These are phyloP conservation scores for Paramecium octaurelia DNA, from an alignment of 73 alveolate species.

Conservation along the genomic window DNA sequence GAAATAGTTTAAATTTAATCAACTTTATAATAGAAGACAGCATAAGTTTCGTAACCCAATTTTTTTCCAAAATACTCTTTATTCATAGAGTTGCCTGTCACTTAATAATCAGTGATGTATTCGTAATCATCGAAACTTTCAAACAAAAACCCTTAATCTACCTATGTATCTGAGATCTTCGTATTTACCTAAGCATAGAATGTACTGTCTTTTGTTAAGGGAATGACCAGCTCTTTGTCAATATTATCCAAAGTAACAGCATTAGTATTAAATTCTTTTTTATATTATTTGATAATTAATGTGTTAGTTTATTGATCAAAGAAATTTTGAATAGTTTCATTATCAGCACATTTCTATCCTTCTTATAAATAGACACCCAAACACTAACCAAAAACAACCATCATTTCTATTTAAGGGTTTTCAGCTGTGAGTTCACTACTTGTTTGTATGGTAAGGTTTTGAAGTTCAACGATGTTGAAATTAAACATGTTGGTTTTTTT, in stretches of 20 bases:
- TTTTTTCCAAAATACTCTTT: not conserved
- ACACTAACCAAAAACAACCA: not conserved
- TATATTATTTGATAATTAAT: not conserved
- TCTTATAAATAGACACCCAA: not conserved
- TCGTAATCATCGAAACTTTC: not conserved
- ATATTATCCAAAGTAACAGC: not conserved
- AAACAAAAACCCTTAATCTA: not conserved
- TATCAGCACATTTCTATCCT: slow-evolving; percentile 1
- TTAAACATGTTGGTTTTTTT: not conserved
- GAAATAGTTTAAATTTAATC: not conserved
- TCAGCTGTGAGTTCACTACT: not conserved
- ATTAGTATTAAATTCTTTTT: not conserved
- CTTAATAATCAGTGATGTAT: not conserved
- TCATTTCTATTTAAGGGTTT: not conserved
- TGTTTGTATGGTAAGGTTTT: not conserved
- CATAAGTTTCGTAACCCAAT: not conserved
- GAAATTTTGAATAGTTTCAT: not conserved
- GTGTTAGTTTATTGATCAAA: not conserved
- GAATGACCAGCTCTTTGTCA: not conserved
- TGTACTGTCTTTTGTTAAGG: not conserved
- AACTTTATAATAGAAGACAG: not conserved
- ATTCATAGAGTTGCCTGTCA: not conserved
- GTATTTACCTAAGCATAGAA: not conserved
- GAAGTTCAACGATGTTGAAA: not conserved
- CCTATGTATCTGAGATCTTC: not conserved